phyloP scores from a whole-genome alignment of 108 stramenopile species.

The Halocafeteria seosinensis region DNA sequence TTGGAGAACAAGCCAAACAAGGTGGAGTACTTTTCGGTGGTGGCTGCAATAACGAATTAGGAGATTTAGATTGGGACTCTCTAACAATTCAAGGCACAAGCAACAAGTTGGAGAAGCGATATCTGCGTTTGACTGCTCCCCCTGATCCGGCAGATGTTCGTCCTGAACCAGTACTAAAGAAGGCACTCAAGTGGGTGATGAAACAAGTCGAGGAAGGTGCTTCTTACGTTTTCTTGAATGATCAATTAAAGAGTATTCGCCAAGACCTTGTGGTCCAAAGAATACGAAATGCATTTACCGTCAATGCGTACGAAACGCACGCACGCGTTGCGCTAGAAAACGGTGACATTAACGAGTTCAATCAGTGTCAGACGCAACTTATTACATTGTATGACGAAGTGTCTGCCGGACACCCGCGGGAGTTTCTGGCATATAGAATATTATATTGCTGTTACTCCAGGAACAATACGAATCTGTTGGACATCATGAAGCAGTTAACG shows the following conservation, averaged over 20 bases:
- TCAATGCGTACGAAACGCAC: constrained; percentile 77
- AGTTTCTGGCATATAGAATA: no score
- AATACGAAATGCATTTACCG: constrained; percentile 62
- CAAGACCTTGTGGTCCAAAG: constrained; percentile 83
- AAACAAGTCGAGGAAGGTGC: constrained; percentile 12
- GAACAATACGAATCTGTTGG: no score
- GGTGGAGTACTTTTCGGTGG: no score
- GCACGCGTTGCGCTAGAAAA: constrained; percentile 76
- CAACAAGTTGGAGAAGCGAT: background rate
- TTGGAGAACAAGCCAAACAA: no score
- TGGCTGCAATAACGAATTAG: no score
- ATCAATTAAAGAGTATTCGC: constrained; percentile 74
- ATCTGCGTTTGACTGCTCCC: background rate
- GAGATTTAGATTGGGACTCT: no score
- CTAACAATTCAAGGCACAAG: no score
- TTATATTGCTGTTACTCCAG: no score
- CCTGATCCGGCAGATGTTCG: background rate
- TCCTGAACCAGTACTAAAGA: background rate
- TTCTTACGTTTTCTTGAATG: constrained; percentile 50
- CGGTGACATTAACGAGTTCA: constrained; percentile 65
- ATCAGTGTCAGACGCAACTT: constrained; percentile 84
- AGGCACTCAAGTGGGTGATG: background rate
- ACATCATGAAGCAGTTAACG: no score
- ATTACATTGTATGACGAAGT: no score
- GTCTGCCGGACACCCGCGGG: no score